phyloP scores from a whole-genome alignment of 352 stramenopile species.

The Pythium dissotocum region DNA sequence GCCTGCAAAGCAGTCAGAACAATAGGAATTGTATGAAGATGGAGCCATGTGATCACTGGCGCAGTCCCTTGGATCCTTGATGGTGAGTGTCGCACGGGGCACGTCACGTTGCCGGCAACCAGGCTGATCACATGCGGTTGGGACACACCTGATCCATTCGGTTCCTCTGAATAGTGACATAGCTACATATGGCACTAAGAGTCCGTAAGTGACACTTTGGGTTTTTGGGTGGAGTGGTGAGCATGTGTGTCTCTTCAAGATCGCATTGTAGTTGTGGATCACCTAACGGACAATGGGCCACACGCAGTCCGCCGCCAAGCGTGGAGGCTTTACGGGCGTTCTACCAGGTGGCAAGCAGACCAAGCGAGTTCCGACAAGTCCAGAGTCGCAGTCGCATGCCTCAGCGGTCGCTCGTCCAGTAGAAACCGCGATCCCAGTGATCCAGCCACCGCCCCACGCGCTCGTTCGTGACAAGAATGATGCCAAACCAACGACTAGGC shows the following conservation, averaged over 20 bases:
- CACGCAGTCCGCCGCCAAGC: neutral
- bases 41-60: neutral
- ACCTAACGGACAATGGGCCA: constrained; percentile 30
- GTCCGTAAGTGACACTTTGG: no score
- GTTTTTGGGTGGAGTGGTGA: neutral
- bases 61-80: neutral
- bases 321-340: constrained; percentile 34
- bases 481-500: neutral
- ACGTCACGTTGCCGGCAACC: neutral
- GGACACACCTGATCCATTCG: neutral
- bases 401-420: neutral
- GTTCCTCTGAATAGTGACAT: neutral
- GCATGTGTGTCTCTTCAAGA: neutral
- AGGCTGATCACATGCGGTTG: neutral
- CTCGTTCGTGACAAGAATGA: neutral
- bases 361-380: neutral
- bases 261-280: neutral
- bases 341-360: constrained; percentile 16
- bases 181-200: neutral
- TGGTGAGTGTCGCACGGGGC: neutral
- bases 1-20: neutral
- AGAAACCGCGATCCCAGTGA: constrained; percentile 9
- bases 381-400: neutral
- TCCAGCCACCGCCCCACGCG: constrained; percentile 16
- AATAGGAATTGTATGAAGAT: neutral